Evolutionary conservation across 768 basidiomycete species (phyloP).

Genomic region (Pulveroboletus frians): DNA sequence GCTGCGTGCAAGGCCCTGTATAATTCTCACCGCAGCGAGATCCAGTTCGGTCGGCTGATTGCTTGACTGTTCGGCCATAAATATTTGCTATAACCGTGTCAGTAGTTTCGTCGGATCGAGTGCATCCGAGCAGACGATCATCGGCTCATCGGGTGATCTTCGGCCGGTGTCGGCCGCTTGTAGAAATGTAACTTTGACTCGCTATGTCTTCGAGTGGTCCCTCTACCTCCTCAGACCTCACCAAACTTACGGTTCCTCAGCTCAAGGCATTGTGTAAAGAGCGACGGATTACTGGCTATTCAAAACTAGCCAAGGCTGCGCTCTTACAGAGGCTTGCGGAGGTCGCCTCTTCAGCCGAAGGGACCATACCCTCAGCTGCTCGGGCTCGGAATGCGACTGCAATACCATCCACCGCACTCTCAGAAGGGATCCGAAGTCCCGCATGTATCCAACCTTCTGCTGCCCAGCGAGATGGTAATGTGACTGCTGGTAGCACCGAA

Average conservation of each 20-base stretch:
- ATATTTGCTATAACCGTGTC: too few species aligned
- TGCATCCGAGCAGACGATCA: too few species aligned
- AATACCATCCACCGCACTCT: neutral
- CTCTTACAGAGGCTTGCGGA: conserved; percentile 46
- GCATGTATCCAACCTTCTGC: neutral
- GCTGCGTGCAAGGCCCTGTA: too few species aligned
- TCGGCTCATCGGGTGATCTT: too few species aligned
- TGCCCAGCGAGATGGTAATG: neutral
- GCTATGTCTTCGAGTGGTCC: conserved; percentile 9
- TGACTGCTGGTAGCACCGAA: neutral
- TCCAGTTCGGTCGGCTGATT: too few species aligned
- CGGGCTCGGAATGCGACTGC: neutral
- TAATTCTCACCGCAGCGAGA: too few species aligned
- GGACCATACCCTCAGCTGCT: neutral
- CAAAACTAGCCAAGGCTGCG: conserved; percentile 56
- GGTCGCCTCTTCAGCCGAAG: neutral
- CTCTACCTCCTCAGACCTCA: conserved; percentile 12
- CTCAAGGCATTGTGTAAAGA: conserved; percentile 69
- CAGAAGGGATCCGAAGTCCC: neutral
- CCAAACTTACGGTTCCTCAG: conserved; percentile 52
- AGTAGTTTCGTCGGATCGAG: too few species aligned
- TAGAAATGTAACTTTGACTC: neutral
- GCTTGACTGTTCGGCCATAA: too few species aligned
- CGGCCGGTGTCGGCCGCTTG: too few species aligned
- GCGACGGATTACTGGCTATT: conserved; percentile 54